Evolutionary conservation across 2,329 filamentous ascomycete species (phyloP), one percentile per base, ranked within the genome.

Genomic region (Didymella arachidicola): DNA sequence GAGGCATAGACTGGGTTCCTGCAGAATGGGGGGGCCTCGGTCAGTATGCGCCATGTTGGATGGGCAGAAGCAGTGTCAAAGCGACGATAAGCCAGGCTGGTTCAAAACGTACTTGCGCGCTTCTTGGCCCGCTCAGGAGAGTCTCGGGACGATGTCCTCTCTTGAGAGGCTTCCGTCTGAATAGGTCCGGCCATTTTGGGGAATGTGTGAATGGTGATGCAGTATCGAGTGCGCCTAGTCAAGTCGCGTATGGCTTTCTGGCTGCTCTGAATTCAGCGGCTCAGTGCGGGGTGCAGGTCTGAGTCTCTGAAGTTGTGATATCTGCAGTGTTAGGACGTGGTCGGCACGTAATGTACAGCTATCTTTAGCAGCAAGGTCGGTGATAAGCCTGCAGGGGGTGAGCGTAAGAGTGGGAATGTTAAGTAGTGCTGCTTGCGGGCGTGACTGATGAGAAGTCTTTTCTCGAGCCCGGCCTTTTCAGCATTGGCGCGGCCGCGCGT

Each of bases 1-100:
- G 93, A 59, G 95, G 95, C 60, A 97, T 90, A 55, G 95, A 98
- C 79, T 98, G 95, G 50, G 95, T 98, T 59, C 75, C 76, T 77
- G 61, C 43, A 32, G 54, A 29, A n/a, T n/a, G 39, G 38, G 60
- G 43, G 53, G 32, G 41, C 60, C 47, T 47, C 61, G 60, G 66
- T 75, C 59, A 76, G 72, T 64, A 57, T 61, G 54, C 57, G 60
- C 51, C 60, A 59, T 60, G 49, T 55, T 61, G 41, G 49, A 47
- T 53, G 57, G 56, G 54, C 53, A 45, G 39, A 22, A 57, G 52
- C 44, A 36, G n/a, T 44, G 45, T 42, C 25, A 39, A 49, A 46
- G 46, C 56, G 53, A 63, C 41, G 25, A 27, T n/a, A 42, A 25
- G 44, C 47, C 53, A 42, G 42, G 41, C 41, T 18, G 45, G 44